These are phyloP conservation scores for Takakia lepidozioides DNA, from an alignment of 225 moss, liverwort and hornwort genomes.

Conservation along the genomic window DNA sequence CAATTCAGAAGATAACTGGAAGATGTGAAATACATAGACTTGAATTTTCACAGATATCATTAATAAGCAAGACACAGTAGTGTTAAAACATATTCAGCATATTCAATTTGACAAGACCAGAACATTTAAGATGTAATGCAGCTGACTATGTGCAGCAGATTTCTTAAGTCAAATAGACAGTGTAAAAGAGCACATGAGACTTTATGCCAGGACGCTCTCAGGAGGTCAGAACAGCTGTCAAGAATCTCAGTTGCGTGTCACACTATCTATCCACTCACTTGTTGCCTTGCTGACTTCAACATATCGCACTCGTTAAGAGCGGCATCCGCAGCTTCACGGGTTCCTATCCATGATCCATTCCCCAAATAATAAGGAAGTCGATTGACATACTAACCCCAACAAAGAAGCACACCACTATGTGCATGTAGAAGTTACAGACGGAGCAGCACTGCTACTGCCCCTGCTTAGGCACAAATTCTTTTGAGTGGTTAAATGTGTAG, in stretches of 20 bases:
- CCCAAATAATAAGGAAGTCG: not conserved
- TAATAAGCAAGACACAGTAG: not conserved
- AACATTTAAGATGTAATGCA: slow-evolving; percentile 7
- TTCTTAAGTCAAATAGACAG: too few relatives aligned
- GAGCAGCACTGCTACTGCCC: too few relatives aligned
- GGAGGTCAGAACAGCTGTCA: slow-evolving; percentile 11
- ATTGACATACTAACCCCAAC: too few relatives aligned
- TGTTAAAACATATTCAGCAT: slow-evolving; percentile 12
- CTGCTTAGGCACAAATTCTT: too few relatives aligned
- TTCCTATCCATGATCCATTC: slow-evolving; percentile 27
- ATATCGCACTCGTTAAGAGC: slow-evolving; percentile 29
- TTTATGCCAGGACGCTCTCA: slow-evolving; percentile 12
- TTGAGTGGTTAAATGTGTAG: too few relatives aligned
- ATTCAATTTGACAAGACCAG: slow-evolving; percentile 6
- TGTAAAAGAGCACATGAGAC: too few relatives aligned
- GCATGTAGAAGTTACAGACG: too few relatives aligned
- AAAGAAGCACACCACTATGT: too few relatives aligned
- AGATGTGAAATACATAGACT: too few relatives aligned
- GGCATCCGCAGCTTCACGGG: slow-evolving; percentile 34
- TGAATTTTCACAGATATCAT: too few relatives aligned
- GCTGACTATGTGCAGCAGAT: slow-evolving; percentile 1
- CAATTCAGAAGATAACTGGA: not conserved
- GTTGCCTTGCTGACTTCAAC: slow-evolving; percentile 32
- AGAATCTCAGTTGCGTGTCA: too few relatives aligned
- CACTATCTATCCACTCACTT: slow-evolving; percentile 29